Base-by-base conservation (phyloP, 2,329 filamentous ascomycete species). In the Hawksworthiomyces lignivorus region DNA sequence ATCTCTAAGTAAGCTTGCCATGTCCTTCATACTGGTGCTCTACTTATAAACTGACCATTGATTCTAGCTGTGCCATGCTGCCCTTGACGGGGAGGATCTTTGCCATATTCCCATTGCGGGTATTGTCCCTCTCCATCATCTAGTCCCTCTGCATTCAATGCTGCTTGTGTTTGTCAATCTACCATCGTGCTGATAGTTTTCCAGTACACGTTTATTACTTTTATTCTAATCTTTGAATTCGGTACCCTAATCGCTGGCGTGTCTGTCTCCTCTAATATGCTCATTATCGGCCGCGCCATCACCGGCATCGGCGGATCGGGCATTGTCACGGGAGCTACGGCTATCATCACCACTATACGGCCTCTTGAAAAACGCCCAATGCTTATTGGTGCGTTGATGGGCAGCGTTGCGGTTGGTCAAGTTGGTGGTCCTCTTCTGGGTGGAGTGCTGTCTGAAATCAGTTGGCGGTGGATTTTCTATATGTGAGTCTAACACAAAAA, bases 401-500 rank as follows among this genome's bases (percentile, higher is more conserved):
- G 64, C 37, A 73, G 77, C 62, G 78, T 70, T 57, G 75, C 74
- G 14, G 65, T 80, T 37, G 72, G 52, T 7, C 48, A 48, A 21
- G 69, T 74, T 7, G 65, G 66, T 4, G 72, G 70, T 0, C 72
- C 72, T 7, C 53, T 75, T 12, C 57, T 73, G 5, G 71, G 71
- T 6, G 71, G 71, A 17, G 69, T 55, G 7, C 70, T 75, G 29
- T 69, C 70, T 2, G 64, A 73, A 21, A 58, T 62, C 4, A 68
- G 67, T 8, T 75, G 72, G 72, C 59, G 70, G 20, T 74, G 71
- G 71, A 73, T 70, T 49, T 73, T 72, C 48, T 63, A 63, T 43
- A 54, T 65, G 50, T 69, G 69, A 52, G 44, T 57, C 35, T 26
- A 26, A n/a, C n/a, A n/a, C n/a, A n/a, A n/a, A n/a, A n/a, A n/a